phyloP scores from a whole-genome alignment of 345 rosid genomes.

The Pugionium cornutum region DNA sequence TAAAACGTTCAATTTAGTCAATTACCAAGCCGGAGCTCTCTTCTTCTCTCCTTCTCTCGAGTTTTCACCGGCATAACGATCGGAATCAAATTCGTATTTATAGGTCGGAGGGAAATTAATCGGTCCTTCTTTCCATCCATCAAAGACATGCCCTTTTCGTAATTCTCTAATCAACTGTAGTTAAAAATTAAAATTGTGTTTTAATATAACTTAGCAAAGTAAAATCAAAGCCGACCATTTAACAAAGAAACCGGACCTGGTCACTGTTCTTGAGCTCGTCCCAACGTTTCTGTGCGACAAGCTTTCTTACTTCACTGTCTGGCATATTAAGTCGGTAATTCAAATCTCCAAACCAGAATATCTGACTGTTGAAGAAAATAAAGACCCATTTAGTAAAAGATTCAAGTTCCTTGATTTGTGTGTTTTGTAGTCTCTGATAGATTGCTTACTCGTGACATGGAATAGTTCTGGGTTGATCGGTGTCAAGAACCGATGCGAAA shows the following conservation, averaged over 20 bases:
- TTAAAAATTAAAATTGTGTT: neutral
- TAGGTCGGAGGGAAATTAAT: constrained; percentile 92
- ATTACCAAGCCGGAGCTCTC: constrained; percentile 98
- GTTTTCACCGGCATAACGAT: constrained; percentile 79
- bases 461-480: constrained; percentile 78
- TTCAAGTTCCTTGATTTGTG: neutral
- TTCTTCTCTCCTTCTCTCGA: constrained; percentile 83
- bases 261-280: constrained; percentile 72
- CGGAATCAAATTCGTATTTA: constrained; percentile 85
- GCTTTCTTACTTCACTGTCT: constrained; percentile 75
- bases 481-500: constrained; percentile 69
- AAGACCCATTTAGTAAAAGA: neutral
- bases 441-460: constrained; percentile 84
- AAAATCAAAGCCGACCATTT: neutral
- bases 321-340: constrained; percentile 84
- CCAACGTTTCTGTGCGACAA: constrained; percentile 75
- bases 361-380: constrained; percentile 55
- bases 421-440: neutral
- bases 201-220: constrained; percentile 12
- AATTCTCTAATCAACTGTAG: constrained; percentile 77
- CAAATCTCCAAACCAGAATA: constrained; percentile 98
- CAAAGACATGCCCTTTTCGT: constrained; percentile 70
- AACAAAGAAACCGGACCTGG: constrained; percentile 54
- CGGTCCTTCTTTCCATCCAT: constrained; percentile 89
- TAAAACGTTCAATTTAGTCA: neutral